These are phyloP conservation scores for Plasmodium yoelii DNA, from an alignment of 169 alveolate genomes.

Conservation along the genomic window DNA sequence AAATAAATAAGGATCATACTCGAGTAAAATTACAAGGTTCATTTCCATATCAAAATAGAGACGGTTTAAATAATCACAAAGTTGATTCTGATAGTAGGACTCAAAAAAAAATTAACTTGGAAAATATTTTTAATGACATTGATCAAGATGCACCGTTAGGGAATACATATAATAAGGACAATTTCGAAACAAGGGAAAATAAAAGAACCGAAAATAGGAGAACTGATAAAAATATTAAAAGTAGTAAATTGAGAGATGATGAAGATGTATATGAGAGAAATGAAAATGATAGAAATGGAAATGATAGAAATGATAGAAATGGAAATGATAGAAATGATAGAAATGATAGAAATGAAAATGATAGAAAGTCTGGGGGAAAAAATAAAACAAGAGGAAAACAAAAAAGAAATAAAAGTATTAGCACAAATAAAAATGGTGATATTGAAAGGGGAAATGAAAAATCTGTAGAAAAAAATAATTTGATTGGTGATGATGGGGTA, in stretches of 20 bases:
- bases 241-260: not conserved
- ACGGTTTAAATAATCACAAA: not conserved
- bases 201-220: not conserved
- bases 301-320: not conserved
- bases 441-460: too few species aligned
- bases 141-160: constrained; percentile 18
- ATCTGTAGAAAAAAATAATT: too few species aligned
- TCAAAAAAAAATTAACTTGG: constrained; percentile 56
- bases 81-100: constrained; percentile 4
- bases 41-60: not conserved
- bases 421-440: too few species aligned
- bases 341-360: not conserved
- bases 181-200: not conserved
- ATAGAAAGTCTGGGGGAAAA: not conserved
- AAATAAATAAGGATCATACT: constrained; percentile 19
- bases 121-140: constrained; percentile 69
- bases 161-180: not conserved
- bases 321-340: not conserved
- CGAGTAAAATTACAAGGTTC: not conserved
- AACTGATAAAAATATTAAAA: too few species aligned
- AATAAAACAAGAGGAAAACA: not conserved
- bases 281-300: not conserved
- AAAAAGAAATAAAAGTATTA: too few species aligned
- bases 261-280: not conserved
- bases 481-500: not conserved